A percentile compares a stretch with the other conserved stretches of the same genome.
These are phyloP conservation scores for Triticum timopheevii DNA, from an alignment of 176 grass and related monocot genomes.

Conservation along the genomic window DNA sequence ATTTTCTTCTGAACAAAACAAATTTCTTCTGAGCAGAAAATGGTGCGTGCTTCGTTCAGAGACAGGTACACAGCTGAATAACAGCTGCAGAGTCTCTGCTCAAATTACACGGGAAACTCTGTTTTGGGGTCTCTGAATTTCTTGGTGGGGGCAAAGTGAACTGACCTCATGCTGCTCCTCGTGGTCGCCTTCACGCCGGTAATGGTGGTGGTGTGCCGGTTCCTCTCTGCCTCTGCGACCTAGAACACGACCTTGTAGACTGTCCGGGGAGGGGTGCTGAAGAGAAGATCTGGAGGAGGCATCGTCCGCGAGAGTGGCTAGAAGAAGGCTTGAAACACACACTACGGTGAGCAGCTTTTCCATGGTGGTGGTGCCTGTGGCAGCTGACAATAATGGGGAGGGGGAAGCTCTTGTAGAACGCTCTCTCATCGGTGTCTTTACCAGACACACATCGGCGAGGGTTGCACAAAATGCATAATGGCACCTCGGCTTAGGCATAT, in stretches of 20 bases:
- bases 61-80: not conserved
- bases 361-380: not conserved
- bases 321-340: conserved; percentile 16
- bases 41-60: not conserved
- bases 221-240: conserved; percentile 46
- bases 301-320: not conserved
- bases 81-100: not conserved
- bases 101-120: not conserved
- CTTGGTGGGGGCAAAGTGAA: not conserved
- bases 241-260: not conserved
- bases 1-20: not conserved
- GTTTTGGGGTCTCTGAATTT: not conserved
- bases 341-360: conserved; percentile 23
- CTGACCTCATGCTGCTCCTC: conserved; percentile 32
- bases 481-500: not conserved
- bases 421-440: not conserved
- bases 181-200: conserved; percentile 16
- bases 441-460: conserved; percentile 4
- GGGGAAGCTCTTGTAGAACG: conserved; percentile 4
- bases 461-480: not conserved
- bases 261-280: not conserved
- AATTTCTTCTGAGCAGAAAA: not conserved
- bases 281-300: conserved; percentile 7
- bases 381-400: conserved; percentile 10
- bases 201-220: not conserved